phyloP scores from a whole-genome alignment of 225 moss, liverwort and hornwort genomes.

The Neckera pumila region DNA sequence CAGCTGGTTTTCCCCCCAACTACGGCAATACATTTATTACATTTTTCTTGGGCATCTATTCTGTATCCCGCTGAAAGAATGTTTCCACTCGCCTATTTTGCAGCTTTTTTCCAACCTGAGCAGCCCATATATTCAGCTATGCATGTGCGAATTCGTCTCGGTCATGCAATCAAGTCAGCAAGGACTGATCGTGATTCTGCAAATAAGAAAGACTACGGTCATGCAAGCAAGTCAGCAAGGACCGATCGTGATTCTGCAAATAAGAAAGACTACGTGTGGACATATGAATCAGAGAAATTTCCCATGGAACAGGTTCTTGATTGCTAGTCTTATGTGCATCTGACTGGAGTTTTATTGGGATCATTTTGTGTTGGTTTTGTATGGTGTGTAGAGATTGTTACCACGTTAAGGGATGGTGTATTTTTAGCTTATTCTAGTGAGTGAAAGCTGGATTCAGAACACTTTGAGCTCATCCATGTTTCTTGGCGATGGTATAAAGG shows the following conservation, averaged over 20 bases:
- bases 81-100: neutral
- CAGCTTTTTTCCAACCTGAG: constrained; percentile 49
- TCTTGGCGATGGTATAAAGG: constrained; percentile 21
- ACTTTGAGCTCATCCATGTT: constrained; percentile 1
- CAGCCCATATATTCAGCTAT: constrained; percentile 59
- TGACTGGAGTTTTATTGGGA: neutral
- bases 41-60: neutral
- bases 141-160: constrained; percentile 59
- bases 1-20: neutral
- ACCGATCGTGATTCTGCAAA: neutral
- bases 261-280: constrained; percentile 44
- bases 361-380: neutral
- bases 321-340: neutral
- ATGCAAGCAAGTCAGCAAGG: constrained; percentile 19
- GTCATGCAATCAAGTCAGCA: constrained; percentile 24
- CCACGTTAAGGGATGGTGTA: neutral
- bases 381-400: neutral
- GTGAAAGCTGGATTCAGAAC: neutral
- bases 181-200: constrained; percentile 5
- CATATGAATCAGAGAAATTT: constrained; percentile 63
- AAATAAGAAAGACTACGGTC: constrained; percentile 19
- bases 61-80: neutral
- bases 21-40: neutral
- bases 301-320: constrained; percentile 61
- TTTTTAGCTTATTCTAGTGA: neutral